Percentiles rank a stretch among this genome's conserved stretches.
phyloP scores from a whole-genome alignment of 1,139 yeast genomes.

The Candida tropicalis region DNA sequence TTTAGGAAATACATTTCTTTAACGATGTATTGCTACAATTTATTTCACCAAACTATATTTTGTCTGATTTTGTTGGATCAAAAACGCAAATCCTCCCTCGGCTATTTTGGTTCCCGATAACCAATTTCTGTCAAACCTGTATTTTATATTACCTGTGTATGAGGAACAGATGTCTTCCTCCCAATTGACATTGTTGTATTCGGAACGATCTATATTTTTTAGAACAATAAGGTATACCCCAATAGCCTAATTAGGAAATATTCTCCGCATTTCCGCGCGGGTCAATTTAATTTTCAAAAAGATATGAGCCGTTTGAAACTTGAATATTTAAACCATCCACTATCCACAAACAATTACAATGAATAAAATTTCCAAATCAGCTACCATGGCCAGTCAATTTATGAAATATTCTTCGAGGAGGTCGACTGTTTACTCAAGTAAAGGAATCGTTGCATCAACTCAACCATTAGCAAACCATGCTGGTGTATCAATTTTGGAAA shows the following conservation, averaged over 20 bases:
- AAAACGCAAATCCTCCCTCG: too few relatives aligned
- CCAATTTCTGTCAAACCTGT: too few relatives aligned
- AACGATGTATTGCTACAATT: too few relatives aligned
- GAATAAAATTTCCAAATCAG: background rate
- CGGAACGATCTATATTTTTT: background rate
- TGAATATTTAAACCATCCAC: background rate
- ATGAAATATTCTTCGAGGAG: conserved; percentile 58
- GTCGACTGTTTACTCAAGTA: conserved; percentile 74
- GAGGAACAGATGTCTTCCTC: too few relatives aligned
- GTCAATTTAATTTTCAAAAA: background rate
- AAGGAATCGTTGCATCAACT: conserved; percentile 74
- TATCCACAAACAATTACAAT: background rate
- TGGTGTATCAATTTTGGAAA: conserved; percentile 62
- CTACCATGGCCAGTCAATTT: conserved; percentile 17
- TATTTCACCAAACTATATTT: too few relatives aligned
- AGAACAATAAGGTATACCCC: background rate
- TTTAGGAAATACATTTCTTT: too few relatives aligned
- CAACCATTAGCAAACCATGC: conserved; percentile 82
- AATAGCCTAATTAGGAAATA: background rate
- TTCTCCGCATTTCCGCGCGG: background rate
- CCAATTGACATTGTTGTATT: background rate
- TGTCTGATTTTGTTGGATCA: too few relatives aligned
- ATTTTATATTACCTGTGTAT: too few relatives aligned
- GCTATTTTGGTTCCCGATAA: too few relatives aligned
- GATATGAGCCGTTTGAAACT: background rate